Conservation (phyloP, 164 flowering plant genomes). For the Dillenia suffruticosa region DNA sequence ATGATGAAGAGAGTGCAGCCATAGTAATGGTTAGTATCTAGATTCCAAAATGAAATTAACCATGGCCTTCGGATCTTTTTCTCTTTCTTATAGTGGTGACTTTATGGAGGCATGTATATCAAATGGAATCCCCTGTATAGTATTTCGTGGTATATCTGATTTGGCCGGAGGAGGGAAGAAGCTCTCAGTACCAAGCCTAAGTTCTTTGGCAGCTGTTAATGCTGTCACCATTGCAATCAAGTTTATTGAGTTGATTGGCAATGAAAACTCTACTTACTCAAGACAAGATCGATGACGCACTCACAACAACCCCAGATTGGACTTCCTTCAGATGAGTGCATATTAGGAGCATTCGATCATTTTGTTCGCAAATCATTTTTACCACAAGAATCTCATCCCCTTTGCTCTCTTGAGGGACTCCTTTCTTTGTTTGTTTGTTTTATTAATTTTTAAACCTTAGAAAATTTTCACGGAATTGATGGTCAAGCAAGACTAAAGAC, state of each 20-base stretch:
- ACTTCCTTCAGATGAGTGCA: too few species aligned
- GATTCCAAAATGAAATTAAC: background rate
- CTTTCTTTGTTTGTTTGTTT: too few species aligned
- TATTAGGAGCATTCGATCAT: too few species aligned
- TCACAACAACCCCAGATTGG: background rate
- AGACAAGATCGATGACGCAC: background rate
- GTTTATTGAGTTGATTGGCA: constrained; percentile 25
- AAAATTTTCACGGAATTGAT: too few species aligned
- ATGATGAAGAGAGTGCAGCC: constrained; percentile 54
- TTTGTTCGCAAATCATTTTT: too few species aligned
- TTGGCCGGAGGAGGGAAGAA: constrained; percentile 36
- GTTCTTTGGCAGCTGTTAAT: constrained; percentile 42
- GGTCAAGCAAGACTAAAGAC: too few species aligned
- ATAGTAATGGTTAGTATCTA: constrained; percentile 32
- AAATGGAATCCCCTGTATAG: constrained; percentile 35
- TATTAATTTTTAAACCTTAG: too few species aligned
- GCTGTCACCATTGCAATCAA: constrained; percentile 38
- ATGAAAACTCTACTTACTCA: background rate
- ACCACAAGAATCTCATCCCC: background rate
- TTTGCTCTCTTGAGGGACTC: background rate
- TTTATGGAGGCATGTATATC: constrained; percentile 38
- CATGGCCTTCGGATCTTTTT: too few species aligned
- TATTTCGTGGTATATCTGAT: constrained; percentile 53
- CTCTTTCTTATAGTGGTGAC: background rate
- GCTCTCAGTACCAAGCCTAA: constrained; percentile 16